Evolutionary conservation across 163 green algal species (phyloP).

Genomic region (Chloromonas sp.): DNA sequence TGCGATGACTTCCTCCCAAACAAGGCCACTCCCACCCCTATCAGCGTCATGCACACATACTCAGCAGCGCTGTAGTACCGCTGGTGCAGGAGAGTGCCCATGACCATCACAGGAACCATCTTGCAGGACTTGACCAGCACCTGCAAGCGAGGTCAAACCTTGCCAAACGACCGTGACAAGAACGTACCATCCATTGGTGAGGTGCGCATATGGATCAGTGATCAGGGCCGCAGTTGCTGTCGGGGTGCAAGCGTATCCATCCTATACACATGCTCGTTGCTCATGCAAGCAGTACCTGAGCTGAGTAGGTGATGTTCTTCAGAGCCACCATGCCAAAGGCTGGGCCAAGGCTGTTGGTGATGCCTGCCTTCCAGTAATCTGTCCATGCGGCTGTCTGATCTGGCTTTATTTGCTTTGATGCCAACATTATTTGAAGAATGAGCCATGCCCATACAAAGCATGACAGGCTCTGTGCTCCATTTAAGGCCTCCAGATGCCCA

Average conservation of each 20-base stretch:
- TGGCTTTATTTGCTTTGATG: background rate
- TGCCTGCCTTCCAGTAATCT: conserved; percentile 70
- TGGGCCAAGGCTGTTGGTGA: conserved; percentile 85
- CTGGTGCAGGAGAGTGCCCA: conserved; percentile 81
- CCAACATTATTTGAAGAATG: conserved; percentile 41
- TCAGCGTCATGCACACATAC: conserved; percentile 83
- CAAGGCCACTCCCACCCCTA: conserved; percentile 74
- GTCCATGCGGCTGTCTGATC: conserved; percentile 42
- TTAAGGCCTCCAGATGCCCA: conserved; percentile 70
- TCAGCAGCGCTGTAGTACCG: conserved; percentile 79
- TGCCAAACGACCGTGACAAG: too few species aligned
- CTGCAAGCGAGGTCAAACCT: conserved; percentile 28
- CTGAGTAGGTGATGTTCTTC: conserved; percentile 94
- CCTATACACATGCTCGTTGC: too few species aligned
- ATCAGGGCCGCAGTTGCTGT: background rate
- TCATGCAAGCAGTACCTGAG: conserved; percentile 25
- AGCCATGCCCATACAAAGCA: conserved; percentile 80
- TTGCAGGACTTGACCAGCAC: conserved; percentile 97
- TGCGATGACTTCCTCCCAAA: conserved; percentile 64
- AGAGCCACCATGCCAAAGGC: conserved; percentile 84
- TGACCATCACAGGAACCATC: conserved; percentile 97
- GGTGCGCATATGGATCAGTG: conserved; percentile 5
- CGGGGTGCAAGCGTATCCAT: too few species aligned
- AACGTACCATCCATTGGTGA: too few species aligned
- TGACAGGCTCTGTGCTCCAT: conserved; percentile 65